These are phyloP conservation scores for Zygotorulaspora sp. DNA, from an alignment of 805 yeast genomes.

Conservation along the genomic window DNA sequence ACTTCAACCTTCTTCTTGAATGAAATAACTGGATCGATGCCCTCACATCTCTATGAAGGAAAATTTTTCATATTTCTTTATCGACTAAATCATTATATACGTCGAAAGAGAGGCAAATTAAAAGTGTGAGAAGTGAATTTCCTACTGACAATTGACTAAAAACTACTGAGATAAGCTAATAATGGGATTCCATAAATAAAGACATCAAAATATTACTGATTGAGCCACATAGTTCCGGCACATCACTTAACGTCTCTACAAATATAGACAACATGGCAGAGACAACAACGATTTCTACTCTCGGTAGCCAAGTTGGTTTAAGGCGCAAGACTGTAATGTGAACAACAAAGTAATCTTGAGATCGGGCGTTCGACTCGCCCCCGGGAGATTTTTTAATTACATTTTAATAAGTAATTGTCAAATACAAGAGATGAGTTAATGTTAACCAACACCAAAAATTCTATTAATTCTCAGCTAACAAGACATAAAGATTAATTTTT, in stretches of 20 bases:
- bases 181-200: too few relatives aligned
- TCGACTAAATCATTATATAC: slow-evolving; percentile 42
- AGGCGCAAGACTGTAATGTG: slow-evolving; percentile 37
- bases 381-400: slow-evolving; percentile 42
- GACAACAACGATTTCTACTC: too few relatives aligned
- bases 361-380: slow-evolving; percentile 51
- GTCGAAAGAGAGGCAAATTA: too few relatives aligned
- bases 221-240: too few relatives aligned
- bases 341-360: slow-evolving; percentile 38
- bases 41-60: background rate
- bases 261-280: too few relatives aligned
- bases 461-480: slow-evolving; percentile 7
- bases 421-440: slow-evolving; percentile 1
- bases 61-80: background rate
- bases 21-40: too few relatives aligned
- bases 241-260: too few relatives aligned
- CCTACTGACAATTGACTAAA: too few relatives aligned
- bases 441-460: background rate
- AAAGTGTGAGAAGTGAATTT: too few relatives aligned
- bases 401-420: too few relatives aligned
- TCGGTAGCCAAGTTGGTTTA: slow-evolving; percentile 38
- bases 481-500: background rate
- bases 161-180: too few relatives aligned
- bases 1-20: background rate
- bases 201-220: too few relatives aligned